phyloP scores from a whole-genome alignment of 805 yeast species.

The Candida dajiaensis region DNA sequence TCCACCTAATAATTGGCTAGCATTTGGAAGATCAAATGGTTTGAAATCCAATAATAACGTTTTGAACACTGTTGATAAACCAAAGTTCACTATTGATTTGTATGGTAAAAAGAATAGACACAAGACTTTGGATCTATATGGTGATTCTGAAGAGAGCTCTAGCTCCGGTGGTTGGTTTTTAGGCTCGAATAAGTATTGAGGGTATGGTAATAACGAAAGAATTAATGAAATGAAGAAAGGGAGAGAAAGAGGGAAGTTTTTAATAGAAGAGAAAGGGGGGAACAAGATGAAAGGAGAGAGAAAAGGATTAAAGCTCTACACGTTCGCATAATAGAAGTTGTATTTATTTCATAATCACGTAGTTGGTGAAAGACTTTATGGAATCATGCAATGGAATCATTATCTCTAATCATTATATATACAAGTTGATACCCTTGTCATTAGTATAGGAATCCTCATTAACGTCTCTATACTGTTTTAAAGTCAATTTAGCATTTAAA shows the following conservation, averaged over 20 bases:
- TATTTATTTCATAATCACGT: background rate
- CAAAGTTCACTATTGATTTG: slow-evolving; percentile 22
- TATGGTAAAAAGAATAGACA: slow-evolving; percentile 22
- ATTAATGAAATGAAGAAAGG: background rate
- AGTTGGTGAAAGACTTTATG: background rate
- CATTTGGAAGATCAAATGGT: background rate
- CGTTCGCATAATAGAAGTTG: background rate
- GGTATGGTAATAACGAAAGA: slow-evolving; percentile 4
- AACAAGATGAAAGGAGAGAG: background rate
- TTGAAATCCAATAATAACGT: background rate
- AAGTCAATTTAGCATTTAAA: slow-evolving; percentile 14
- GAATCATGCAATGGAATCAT: background rate
- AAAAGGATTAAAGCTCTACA: background rate
- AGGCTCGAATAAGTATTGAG: slow-evolving; percentile 1
- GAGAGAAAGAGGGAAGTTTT: background rate
- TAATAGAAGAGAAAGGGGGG: background rate
- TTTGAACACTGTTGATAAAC: background rate
- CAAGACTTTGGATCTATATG: slow-evolving; percentile 17
- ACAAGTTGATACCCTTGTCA: background rate
- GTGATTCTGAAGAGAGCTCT: slow-evolving; percentile 9
- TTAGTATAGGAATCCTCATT: background rate
- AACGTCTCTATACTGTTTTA: slow-evolving; percentile 4
- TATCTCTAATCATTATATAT: background rate
- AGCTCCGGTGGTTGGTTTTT: slow-evolving; percentile 4
- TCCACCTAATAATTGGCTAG: background rate